Evolutionary conservation across 2,329 filamentous ascomycete genomes (phyloP).

Genomic region (Emmonsiellopsis sp.): DNA sequence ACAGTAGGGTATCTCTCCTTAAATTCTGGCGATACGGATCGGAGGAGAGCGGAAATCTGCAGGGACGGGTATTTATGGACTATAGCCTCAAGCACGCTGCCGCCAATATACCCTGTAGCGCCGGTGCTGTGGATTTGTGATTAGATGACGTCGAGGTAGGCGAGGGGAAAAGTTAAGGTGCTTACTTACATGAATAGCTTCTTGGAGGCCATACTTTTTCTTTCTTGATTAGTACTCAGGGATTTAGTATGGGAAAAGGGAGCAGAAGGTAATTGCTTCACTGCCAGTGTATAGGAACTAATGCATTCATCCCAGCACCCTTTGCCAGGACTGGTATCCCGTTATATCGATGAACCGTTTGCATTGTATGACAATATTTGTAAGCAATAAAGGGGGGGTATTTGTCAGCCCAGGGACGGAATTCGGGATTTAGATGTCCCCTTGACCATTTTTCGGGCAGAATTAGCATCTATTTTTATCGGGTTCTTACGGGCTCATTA

Average conservation of each 20-base stretch:
- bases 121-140: constrained; percentile 3
- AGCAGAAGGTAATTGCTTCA: too few relatives aligned
- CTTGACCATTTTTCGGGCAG: too few relatives aligned
- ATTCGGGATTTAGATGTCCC: too few relatives aligned
- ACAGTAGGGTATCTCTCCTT: constrained; percentile 30
- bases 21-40: not conserved
- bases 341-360: too few relatives aligned
- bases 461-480: too few relatives aligned
- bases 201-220: not conserved
- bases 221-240: not conserved
- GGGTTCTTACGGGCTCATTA: too few relatives aligned
- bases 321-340: too few relatives aligned
- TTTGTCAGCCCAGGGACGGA: not conserved
- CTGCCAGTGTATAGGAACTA: too few relatives aligned
- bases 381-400: not conserved
- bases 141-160: not conserved
- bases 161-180: not conserved
- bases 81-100: constrained; percentile 7
- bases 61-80: constrained; percentile 3
- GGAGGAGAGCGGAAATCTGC: constrained; percentile 7
- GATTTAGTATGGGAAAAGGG: not conserved
- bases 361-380: too few relatives aligned
- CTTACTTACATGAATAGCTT: constrained; percentile 3
- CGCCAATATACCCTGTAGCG: constrained; percentile 9
- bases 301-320: too few relatives aligned